Evolutionary conservation across 1,284 basidiomycete genomes (phyloP), one percentile per base, ranked within the genome.

Genomic region (Phlebopus sp.): DNA sequence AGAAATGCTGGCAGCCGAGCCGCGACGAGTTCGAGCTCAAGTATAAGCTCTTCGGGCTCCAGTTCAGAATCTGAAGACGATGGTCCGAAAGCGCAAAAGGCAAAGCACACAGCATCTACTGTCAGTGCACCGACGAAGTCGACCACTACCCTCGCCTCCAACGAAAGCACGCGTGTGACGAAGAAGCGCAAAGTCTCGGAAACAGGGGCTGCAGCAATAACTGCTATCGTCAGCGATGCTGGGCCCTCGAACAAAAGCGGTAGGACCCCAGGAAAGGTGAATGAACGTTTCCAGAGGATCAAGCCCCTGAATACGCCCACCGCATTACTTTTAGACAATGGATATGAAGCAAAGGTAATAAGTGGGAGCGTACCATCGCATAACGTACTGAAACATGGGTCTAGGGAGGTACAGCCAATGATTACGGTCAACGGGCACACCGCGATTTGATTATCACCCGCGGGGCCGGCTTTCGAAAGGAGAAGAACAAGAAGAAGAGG

Each of bases 401-500:
- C 6, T 42, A 42, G 54, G 49, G 50, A 14, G 83, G 78, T 2
- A 70, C 76, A 3, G 57, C 58, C 17, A 86, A 84, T 55, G 96
- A 97, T 64, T 99, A 97, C 63, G 96, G 96, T 27, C 86, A 86
- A 15, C 80, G 78, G 47, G 96, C 96, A 0, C 84, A 84, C 52
- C 76, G 79, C 40, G 96, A 98, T 69, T 73, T 99, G 51, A 89
- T 97, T 56, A 90, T 95, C 18, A 98, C 96, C 2, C 81, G 92
- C 5, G 96, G 96, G 10, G 89, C 90, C 41, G 91, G 92, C 7
- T 99, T 99, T 76, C 82, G 93, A 43, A 99, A 98, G 71, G 96
- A 97, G 76, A 98, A 99, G 75, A 98, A 97, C 75, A 99, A 99
- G 82, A 98, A 98, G 75, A 98, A 99, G 74, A 77, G 90, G 58